phyloP scores from a whole-genome alignment of 495 filamentous ascomycete genomes.

The Evernia prunastri region DNA sequence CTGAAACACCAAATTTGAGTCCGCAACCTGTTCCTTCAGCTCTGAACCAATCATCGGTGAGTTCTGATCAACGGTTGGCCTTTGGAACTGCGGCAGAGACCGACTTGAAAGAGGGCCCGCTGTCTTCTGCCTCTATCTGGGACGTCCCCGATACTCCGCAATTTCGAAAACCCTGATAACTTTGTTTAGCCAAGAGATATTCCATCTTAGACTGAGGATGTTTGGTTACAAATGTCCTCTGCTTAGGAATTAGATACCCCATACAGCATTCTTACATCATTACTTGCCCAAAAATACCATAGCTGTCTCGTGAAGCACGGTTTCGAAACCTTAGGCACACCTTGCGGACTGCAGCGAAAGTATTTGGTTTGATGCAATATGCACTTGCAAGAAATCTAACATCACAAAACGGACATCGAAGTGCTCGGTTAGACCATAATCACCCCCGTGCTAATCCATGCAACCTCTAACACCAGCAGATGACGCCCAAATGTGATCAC shows the following conservation, averaged over 20 bases:
- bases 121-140: conserved; percentile 20
- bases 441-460: not conserved
- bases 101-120: conserved; percentile 6
- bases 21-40: not conserved
- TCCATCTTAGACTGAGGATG: not conserved
- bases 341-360: not conserved
- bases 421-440: not conserved
- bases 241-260: conserved; percentile 15
- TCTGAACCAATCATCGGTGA: not conserved
- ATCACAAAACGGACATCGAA: not conserved
- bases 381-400: not conserved
- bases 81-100: not conserved
- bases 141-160: conserved; percentile 27
- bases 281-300: not conserved
- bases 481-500: conserved; percentile 1
- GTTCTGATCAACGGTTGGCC: not conserved
- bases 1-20: not conserved
- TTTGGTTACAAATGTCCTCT: not conserved
- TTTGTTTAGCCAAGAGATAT: not conserved
- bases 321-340: not conserved
- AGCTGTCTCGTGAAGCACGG: not conserved
- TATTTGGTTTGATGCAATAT: not conserved
- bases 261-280: conserved; percentile 1
- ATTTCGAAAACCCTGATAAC: conserved; percentile 8
- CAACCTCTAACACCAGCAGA: not conserved